Conservation (phyloP, 1,139 yeast genomes). For the Candida frijolesensis region DNA sequence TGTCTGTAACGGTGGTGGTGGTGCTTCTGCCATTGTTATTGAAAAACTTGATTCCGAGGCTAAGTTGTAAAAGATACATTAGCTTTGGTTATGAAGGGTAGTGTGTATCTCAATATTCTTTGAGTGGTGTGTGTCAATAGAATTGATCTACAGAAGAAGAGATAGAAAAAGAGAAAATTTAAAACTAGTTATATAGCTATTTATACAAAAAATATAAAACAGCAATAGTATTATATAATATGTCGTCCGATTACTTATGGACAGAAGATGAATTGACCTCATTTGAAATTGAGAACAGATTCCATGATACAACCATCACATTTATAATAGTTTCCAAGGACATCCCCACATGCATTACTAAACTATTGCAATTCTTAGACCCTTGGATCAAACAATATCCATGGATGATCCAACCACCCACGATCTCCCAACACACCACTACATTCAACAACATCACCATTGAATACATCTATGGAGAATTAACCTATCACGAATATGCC, state of each 20-base stretch:
- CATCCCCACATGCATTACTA: constrained; percentile 7
- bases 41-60: constrained; percentile 32
- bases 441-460: constrained; percentile 7
- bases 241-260: constrained; percentile 15
- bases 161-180: neutral
- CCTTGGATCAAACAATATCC: constrained; percentile 16
- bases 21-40: constrained; percentile 64
- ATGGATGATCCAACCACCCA: constrained; percentile 15
- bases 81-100: neutral
- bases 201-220: neutral
- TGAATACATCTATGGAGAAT: constrained; percentile 43
- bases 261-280: constrained; percentile 11
- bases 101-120: neutral
- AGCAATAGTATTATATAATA: neutral
- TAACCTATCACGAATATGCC: constrained; percentile 43
- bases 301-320: constrained; percentile 11
- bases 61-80: constrained; percentile 16
- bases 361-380: constrained; percentile 10
- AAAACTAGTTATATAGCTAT: neutral
- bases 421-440: constrained; percentile 3
- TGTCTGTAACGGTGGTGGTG: constrained; percentile 99
- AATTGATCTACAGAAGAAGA: neutral
- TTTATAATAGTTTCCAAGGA: constrained; percentile 13
- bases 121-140: neutral
- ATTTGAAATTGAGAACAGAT: constrained; percentile 12